Evolutionary conservation across 805 yeast genomes (phyloP).

Genomic region (Ogataea philodendri): DNA sequence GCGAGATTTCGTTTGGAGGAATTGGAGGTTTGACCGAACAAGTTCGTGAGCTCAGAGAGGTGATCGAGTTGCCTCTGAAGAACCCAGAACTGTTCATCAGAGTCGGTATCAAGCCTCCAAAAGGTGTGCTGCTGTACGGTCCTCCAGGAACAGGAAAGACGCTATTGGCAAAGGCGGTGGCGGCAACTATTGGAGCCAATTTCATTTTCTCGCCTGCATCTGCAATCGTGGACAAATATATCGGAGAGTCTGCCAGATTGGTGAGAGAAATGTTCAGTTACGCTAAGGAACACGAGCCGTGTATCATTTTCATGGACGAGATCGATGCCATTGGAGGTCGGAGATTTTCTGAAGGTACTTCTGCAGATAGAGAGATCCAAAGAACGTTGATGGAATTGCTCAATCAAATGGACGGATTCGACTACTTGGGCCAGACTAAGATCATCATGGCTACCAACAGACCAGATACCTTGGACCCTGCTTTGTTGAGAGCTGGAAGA

Average conservation of each 20-base stretch:
- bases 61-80: constrained; percentile 92
- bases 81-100: constrained; percentile 94
- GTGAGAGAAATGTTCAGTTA: constrained; percentile 97
- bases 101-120: constrained; percentile 98
- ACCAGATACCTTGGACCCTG: constrained; percentile 98
- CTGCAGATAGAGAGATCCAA: constrained; percentile 98
- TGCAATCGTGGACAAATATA: constrained; percentile 95
- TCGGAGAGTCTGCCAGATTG: constrained; percentile 95
- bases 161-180: constrained; percentile 92
- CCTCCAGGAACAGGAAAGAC: constrained; percentile 99
- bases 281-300: constrained; percentile 97
- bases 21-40: constrained; percentile 97
- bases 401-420: constrained; percentile 99
- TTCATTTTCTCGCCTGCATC: constrained; percentile 98
- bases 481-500: constrained; percentile 95
- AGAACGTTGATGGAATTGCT: constrained; percentile 95
- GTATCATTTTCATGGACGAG: constrained; percentile 98
- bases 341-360: constrained; percentile 95
- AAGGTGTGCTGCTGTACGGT: constrained; percentile 93
- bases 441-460: constrained; percentile 99
- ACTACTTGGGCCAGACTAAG: constrained; percentile 92
- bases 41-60: constrained; percentile 94
- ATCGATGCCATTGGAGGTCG: constrained; percentile 99
- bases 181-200: constrained; percentile 97
- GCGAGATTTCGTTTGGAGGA: constrained; percentile 89